Evolutionary conservation across 2,329 filamentous ascomycete species (phyloP).

Genomic region (Zymoseptoria brevis): DNA sequence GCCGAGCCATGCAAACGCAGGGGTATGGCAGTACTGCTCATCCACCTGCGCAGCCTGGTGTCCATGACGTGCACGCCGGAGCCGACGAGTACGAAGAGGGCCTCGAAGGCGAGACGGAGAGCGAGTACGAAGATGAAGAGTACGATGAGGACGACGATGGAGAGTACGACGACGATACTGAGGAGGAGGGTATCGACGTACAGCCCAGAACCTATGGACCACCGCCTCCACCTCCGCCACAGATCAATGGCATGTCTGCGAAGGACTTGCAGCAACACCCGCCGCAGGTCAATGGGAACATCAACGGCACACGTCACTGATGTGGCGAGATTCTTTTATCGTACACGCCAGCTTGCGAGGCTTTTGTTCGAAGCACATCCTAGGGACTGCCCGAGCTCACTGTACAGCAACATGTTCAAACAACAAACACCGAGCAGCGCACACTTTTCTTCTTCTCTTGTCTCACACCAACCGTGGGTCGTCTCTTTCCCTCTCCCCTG

Average conservation of each 20-base stretch:
- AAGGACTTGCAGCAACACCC: slow-evolving; percentile 10
- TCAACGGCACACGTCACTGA: slow-evolving; percentile 26
- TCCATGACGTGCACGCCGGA: slow-evolving; percentile 7
- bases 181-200: slow-evolving; percentile 41
- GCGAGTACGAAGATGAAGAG: slow-evolving; percentile 59
- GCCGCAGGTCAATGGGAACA: slow-evolving; percentile 7
- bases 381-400: not conserved
- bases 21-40: slow-evolving; percentile 54
- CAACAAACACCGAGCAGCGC: not conserved
- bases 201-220: slow-evolving; percentile 33
- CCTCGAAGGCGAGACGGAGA: slow-evolving; percentile 48
- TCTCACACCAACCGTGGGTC: not conserved
- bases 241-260: slow-evolving; percentile 19
- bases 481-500: not conserved
- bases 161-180: slow-evolving; percentile 54
- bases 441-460: not conserved
- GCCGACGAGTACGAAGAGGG: slow-evolving; percentile 24
- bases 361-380: not conserved
- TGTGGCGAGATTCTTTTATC: not conserved
- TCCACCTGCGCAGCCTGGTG: slow-evolving; percentile 5
- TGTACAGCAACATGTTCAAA: slow-evolving; percentile 1
- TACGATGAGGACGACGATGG: slow-evolving; percentile 58
- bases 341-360: not conserved
- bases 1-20: slow-evolving; percentile 92
- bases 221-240: slow-evolving; percentile 42